Percentiles rank a stretch among this genome's conserved stretches.
These are phyloP conservation scores for Penicillium robsamsonii DNA, from an alignment of 495 filamentous ascomycete genomes.

Conservation along the genomic window DNA sequence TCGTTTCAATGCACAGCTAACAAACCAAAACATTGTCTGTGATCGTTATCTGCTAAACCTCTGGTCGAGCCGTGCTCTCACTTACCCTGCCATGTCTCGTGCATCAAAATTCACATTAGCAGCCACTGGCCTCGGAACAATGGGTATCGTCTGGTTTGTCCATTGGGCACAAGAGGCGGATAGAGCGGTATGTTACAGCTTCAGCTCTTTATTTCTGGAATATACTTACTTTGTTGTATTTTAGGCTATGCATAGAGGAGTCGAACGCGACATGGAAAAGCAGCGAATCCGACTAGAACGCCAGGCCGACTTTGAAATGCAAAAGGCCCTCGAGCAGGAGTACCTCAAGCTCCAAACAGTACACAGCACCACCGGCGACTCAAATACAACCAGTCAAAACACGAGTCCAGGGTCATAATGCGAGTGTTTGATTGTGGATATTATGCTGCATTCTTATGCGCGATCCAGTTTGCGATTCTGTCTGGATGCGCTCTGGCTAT, in stretches of 20 bases:
- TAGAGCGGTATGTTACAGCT: conserved; percentile 62
- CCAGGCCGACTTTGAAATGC: conserved; percentile 90
- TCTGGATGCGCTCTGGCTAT: background rate
- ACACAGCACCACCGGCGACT: conserved; percentile 31
- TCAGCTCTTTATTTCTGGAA: background rate
- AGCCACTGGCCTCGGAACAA: conserved; percentile 71
- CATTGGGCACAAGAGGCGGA: conserved; percentile 86
- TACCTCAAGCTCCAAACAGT: conserved; percentile 84
- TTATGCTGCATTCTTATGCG: background rate
- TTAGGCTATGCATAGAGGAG: conserved; percentile 94
- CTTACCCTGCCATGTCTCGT: conserved; percentile 65
- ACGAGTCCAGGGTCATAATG: conserved; percentile 23
- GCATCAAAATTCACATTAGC: conserved; percentile 83
- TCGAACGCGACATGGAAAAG: conserved; percentile 92
- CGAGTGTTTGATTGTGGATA: background rate
- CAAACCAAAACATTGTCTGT: background rate
- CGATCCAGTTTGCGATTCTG: background rate
- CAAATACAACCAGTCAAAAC: conserved; percentile 16
- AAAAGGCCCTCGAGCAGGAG: conserved; percentile 79
- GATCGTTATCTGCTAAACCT: background rate
- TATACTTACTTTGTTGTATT: conserved; percentile 12
- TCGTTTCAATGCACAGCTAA: conserved; percentile 15
- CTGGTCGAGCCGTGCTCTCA: background rate
- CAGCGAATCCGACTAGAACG: conserved; percentile 84
- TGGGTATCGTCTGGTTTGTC: conserved; percentile 77